phyloP scores from a whole-genome alignment of 2,329 filamentous ascomycete species.

The Ascochyta clinopodiicola region DNA sequence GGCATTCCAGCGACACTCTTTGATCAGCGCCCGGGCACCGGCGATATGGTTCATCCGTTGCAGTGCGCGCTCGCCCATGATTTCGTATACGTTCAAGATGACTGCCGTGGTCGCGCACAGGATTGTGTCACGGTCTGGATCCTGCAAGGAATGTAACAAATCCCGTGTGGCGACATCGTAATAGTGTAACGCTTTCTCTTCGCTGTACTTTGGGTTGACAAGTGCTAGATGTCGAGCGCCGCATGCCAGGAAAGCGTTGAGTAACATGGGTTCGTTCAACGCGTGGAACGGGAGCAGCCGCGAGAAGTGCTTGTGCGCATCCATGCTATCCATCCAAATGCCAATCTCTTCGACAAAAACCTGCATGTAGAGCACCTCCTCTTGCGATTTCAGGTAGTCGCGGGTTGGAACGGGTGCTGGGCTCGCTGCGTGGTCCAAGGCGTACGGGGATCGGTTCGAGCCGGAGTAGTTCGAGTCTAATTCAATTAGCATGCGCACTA shows the following conservation, averaged over 20 bases:
- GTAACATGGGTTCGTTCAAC: slow-evolving; percentile 81
- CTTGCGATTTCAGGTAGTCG: slow-evolving; percentile 73
- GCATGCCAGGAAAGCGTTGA: slow-evolving; percentile 88
- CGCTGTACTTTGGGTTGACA: slow-evolving; percentile 71
- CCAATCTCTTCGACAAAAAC: slow-evolving; percentile 90
- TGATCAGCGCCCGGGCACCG: slow-evolving; percentile 82
- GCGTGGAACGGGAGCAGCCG: slow-evolving; percentile 83
- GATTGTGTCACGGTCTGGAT: slow-evolving; percentile 81
- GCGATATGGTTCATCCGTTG: slow-evolving; percentile 90
- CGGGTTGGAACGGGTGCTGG: slow-evolving; percentile 47
- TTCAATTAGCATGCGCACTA: slow-evolving; percentile 13
- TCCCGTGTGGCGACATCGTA: slow-evolving; percentile 85
- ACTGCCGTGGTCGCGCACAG: slow-evolving; percentile 88
- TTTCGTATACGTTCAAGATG: slow-evolving; percentile 89
- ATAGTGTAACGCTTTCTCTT: slow-evolving; percentile 80
- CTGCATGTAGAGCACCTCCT: slow-evolving; percentile 89
- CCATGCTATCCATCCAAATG: slow-evolving; percentile 93
- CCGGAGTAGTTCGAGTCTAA: slow-evolving; percentile 36
- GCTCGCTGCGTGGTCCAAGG: slow-evolving; percentile 33
- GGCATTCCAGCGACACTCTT: slow-evolving; percentile 89
- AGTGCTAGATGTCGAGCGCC: slow-evolving; percentile 82
- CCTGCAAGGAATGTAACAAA: slow-evolving; percentile 77
- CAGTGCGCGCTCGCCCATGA: slow-evolving; percentile 81
- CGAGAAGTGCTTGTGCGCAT: slow-evolving; percentile 84
- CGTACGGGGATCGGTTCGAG: slow-evolving; percentile 33